These are phyloP conservation scores for Agaricus subrufescens DNA, from an alignment of 768 basidiomycete species.

Conservation along the genomic window DNA sequence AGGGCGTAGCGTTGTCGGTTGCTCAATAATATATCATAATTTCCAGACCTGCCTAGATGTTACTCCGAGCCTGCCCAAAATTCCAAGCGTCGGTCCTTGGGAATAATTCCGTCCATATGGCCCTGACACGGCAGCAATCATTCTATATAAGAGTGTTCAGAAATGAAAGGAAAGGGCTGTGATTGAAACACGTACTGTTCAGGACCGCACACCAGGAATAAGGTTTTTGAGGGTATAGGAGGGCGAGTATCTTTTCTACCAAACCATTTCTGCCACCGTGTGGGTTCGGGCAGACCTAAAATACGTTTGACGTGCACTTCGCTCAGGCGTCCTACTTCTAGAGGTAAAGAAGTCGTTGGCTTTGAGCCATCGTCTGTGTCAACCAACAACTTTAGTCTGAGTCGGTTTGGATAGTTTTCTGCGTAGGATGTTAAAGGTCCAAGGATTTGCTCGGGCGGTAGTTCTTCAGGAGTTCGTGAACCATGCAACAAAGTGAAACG, in stretches of 20 bases:
- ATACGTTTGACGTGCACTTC: slow-evolving; percentile 41
- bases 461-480: slow-evolving; percentile 53
- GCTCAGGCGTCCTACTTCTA: slow-evolving; percentile 52
- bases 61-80: slow-evolving; percentile 61
- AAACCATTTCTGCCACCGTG: slow-evolving; percentile 32
- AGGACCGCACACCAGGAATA: slow-evolving; percentile 84
- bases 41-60: slow-evolving; percentile 65
- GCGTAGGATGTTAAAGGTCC: slow-evolving; percentile 47
- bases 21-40: slow-evolving; percentile 30
- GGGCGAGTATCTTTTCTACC: slow-evolving; percentile 14
- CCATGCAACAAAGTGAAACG: slow-evolving; percentile 73
- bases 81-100: slow-evolving; percentile 67
- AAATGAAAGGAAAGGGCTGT: neutral
- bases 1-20: neutral
- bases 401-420: slow-evolving; percentile 44
- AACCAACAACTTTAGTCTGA: slow-evolving; percentile 60
- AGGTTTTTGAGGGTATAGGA: slow-evolving; percentile 29
- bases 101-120: slow-evolving; percentile 73
- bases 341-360: slow-evolving; percentile 14
- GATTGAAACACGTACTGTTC: slow-evolving; percentile 51
- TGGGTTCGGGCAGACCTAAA: slow-evolving; percentile 24
- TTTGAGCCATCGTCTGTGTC: slow-evolving; percentile 37
- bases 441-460: slow-evolving; percentile 65
- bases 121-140: slow-evolving; percentile 72
- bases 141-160: slow-evolving; percentile 36